Conservation (phyloP, 352 stramenopile species). For the Hyaloperonospora brassicae region DNA sequence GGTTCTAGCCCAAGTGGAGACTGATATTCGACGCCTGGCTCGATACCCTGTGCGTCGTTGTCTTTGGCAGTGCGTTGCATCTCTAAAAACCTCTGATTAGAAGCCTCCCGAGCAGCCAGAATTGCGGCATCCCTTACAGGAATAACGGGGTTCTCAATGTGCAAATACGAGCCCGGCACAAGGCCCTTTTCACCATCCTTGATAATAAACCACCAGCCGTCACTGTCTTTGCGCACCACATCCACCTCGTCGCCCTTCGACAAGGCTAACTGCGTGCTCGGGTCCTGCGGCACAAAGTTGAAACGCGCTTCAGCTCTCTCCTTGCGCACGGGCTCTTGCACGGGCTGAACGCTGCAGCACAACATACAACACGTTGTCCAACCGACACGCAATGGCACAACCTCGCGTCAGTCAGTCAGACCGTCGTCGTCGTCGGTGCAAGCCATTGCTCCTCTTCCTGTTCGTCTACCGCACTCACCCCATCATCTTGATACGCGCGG, state of each 20-base stretch:
- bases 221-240: slow-evolving; percentile 73
- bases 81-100: slow-evolving; percentile 66
- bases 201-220: slow-evolving; percentile 80
- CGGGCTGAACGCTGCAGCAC: slow-evolving; percentile 18
- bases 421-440: too few relatives aligned
- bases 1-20: slow-evolving; percentile 32
- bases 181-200: slow-evolving; percentile 72
- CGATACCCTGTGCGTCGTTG: slow-evolving; percentile 14
- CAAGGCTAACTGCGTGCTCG: slow-evolving; percentile 55
- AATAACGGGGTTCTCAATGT: slow-evolving; percentile 57
- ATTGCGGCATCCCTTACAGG: slow-evolving; percentile 51
- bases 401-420: not conserved
- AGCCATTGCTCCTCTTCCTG: not conserved
- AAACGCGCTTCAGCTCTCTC: slow-evolving; percentile 69
- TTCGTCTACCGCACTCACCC: slow-evolving; percentile 24
- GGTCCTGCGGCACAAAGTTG: slow-evolving; percentile 70
- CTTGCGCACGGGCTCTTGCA: slow-evolving; percentile 33
- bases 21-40: slow-evolving; percentile 33
- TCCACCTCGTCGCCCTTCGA: slow-evolving; percentile 63
- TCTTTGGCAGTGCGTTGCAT: slow-evolving; percentile 28
- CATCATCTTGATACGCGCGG: slow-evolving; percentile 42
- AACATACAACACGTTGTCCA: slow-evolving; percentile 4
- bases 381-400: slow-evolving; percentile 12
- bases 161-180: slow-evolving; percentile 68
- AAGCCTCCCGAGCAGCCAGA: slow-evolving; percentile 58